Conservation (phyloP, 2,329 filamentous ascomycete species). For the Fonsecaea erecta region DNA sequence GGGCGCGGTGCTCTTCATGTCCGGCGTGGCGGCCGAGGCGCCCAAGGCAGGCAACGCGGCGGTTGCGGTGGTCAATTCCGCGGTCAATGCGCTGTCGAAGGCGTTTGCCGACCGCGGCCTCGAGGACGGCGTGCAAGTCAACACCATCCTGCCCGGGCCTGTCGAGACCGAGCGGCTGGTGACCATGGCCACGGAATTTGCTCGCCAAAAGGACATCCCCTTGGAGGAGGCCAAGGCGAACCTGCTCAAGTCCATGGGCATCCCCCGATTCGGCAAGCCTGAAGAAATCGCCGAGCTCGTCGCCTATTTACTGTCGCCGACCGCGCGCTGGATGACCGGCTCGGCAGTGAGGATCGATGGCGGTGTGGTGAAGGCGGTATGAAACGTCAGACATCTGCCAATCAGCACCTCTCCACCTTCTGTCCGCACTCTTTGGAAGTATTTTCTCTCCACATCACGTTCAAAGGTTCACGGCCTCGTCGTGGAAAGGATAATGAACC, state of each 20-base stretch:
- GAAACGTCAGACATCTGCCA: too few species aligned
- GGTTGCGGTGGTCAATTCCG: neutral
- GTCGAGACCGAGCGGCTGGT: neutral
- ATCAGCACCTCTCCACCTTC: too few species aligned
- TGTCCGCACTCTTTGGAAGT: too few species aligned
- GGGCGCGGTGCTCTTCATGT: neutral
- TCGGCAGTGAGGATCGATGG: neutral
- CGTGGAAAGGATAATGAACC: too few species aligned
- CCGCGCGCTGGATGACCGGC: neutral
- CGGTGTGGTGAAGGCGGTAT: neutral
- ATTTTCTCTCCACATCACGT: too few species aligned
- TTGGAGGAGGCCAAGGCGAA: neutral
- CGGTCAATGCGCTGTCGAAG: neutral
- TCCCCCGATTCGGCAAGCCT: neutral
- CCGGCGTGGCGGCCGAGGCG: neutral
- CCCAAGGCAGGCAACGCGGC: neutral
- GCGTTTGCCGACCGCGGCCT: neutral
- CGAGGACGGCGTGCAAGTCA: neutral
- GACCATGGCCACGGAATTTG: neutral
- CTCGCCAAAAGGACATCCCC: neutral
- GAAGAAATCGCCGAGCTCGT: neutral
- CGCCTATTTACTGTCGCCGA: neutral
- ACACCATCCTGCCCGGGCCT: neutral
- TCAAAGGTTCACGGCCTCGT: too few species aligned
- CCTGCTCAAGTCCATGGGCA: neutral